Base-by-base conservation (phyloP, 345 rosid species). In the Euphorbia peplus region DNA sequence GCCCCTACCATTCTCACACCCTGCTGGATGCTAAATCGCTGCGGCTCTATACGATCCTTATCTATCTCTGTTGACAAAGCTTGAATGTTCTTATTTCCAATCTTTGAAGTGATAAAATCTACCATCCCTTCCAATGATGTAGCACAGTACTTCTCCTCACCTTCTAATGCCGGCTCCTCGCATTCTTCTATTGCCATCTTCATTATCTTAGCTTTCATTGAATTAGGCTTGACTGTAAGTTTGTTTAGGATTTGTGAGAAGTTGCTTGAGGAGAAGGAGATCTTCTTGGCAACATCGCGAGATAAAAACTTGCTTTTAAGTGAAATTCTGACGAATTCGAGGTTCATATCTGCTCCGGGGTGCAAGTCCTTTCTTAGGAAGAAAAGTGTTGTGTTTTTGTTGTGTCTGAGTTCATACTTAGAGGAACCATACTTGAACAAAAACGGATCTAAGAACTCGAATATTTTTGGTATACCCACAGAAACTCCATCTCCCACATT, bases 71-170 rank as follows among this genome's bases (percentile, higher is more conserved):
- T 61, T 3, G 24, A 35, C 24, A 70, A 44, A 50, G 53, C 67
- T 35, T 44, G 35, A 61, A 60, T 10, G 22, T 60, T 35, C 18
- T 62, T 35, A 11, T 62, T 48, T 35, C 60, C 67, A 30, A 70
- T 46, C 37, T 61, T 61, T 39, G 51, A 22, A 37, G 29, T 61
- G 28, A 48, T 52, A 35, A 70, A 70, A 62, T 61, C 73, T 37
- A 62, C 14, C 67, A 62, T 35, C 16, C 22, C 67, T 51, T 70
- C 73, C 26, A 70, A 51, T 51, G 73, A 70, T 25, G 24, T 60
- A 4, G 67, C 73, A 22, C 73, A 70, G 28, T 25, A 60, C 61
- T 61, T 61, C 13, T 61, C 60, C 52, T 70, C 73, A 52, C 60
- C 67, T 29, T 61, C 52, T 46, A 61, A 30, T 47, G 30, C 60